These are phyloP conservation scores for Mortierella sp. DNA, from an alignment of 371 early-diverging fungal species.

Conservation along the genomic window DNA sequence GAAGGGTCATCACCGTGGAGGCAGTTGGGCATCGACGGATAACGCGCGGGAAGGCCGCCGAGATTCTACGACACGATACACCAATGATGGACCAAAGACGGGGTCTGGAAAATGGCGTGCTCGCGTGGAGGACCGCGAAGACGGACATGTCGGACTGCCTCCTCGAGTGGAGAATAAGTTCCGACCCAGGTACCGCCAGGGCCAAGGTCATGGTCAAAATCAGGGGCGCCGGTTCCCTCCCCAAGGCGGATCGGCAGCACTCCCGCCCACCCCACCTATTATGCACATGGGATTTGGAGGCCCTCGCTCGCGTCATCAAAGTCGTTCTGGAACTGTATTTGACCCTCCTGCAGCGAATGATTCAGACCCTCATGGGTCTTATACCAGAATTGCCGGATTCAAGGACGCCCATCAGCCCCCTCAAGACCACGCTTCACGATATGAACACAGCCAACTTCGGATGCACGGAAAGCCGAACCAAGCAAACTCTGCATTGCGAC, in stretches of 20 bases:
- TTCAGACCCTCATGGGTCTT: background rate
- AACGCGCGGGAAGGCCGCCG: conserved; percentile 28
- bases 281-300: conserved; percentile 12
- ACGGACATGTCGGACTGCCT: conserved; percentile 39
- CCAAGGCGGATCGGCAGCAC: conserved; percentile 6
- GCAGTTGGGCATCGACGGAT: conserved; percentile 52
- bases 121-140: conserved; percentile 37
- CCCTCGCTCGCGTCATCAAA: conserved; percentile 47
- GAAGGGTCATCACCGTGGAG: conserved; percentile 44
- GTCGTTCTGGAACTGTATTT: conserved; percentile 40
- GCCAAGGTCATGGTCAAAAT: background rate
- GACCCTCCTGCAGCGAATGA: conserved; percentile 15
- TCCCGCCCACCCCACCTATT: conserved; percentile 40
- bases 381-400: background rate
- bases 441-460: conserved; percentile 42
- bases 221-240: conserved; percentile 25
- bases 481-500: conserved; percentile 11
- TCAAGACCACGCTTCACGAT: conserved; percentile 23
- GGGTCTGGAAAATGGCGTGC: conserved; percentile 30
- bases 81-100: conserved; percentile 3
- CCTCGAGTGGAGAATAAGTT: conserved; percentile 58
- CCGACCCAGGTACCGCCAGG: conserved; percentile 49
- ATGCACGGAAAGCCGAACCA: conserved; percentile 15
- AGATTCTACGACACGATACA: conserved; percentile 14
- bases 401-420: background rate